Evolutionary conservation across 495 filamentous ascomycete species (phyloP).

Genomic region (Cladorrhinum samala): DNA sequence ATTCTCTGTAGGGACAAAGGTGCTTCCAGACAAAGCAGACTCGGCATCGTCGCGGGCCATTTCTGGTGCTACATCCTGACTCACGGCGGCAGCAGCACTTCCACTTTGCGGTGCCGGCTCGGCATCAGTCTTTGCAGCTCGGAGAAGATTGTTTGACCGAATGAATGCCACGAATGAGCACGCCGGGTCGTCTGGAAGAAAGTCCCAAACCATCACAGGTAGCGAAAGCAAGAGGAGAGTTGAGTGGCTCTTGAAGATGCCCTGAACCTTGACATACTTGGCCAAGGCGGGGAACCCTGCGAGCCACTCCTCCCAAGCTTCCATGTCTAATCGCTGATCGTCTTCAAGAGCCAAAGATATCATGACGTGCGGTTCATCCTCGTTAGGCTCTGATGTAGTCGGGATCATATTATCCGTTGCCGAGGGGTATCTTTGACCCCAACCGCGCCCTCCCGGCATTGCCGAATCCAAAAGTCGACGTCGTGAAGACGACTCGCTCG

Average conservation of each 20-base stretch:
- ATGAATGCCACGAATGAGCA: slow-evolving; percentile 49
- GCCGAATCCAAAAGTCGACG: slow-evolving; percentile 5
- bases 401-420: slow-evolving; percentile 18
- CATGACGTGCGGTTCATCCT: slow-evolving; percentile 46
- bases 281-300: slow-evolving; percentile 40
- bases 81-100: neutral
- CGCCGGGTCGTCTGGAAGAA: slow-evolving; percentile 44
- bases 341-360: slow-evolving; percentile 48
- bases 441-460: slow-evolving; percentile 14
- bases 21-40: slow-evolving; percentile 26
- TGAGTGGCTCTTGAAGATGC: slow-evolving; percentile 48
- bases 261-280: slow-evolving; percentile 47
- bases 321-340: slow-evolving; percentile 40
- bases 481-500: slow-evolving; percentile 24
- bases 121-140: neutral
- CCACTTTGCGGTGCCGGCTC: neutral
- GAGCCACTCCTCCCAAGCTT: slow-evolving; percentile 46
- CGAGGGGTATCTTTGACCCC: slow-evolving; percentile 12
- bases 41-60: slow-evolving; percentile 18
- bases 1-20: slow-evolving; percentile 18
- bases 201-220: slow-evolving; percentile 48
- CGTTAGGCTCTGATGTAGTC: slow-evolving; percentile 29
- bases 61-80: neutral
- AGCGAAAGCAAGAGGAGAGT: slow-evolving; percentile 43
- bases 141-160: slow-evolving; percentile 40